Base-by-base conservation (phyloP, 495 filamentous ascomycete genomes). In the Peziza echinospora region DNA sequence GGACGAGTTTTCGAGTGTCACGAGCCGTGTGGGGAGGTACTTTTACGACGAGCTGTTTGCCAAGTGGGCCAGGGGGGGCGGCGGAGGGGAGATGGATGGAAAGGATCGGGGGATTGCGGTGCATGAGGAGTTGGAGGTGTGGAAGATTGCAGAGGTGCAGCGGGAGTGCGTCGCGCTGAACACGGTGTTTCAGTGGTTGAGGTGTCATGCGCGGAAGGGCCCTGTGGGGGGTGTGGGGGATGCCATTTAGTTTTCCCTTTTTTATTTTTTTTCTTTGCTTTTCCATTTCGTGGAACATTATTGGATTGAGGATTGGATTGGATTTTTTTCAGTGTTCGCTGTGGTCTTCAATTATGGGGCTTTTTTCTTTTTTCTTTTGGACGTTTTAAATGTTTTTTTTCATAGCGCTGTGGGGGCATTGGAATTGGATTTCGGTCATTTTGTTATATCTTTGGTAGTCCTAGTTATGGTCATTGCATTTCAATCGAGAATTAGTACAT, bases 151-250 rank as follows among this genome's bases (percentile, higher is more conserved):
- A 25, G 49, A 43, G 11, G 43, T 59, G 19, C 40, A 53, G 39
- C 48, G 52, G 16, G 57, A 59, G 41, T 59, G 57, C 13, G 52
- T 46, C 21, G 50, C 39, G 22, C 45, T 53, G 30, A 56, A 59
- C 24, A 59, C 57, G 5, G 56, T 53, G 24, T 60, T 60, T 30
- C 46, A 51, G 25, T 60, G 57, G 57, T 26, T 56, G 41, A 60
- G 56, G 30, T 53, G 54, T 40, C 53, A 56, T 44, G 53, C 52
- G 21, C 16, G 41, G 21, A 43, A 43, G 10, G 41, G 41, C n/a
- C 16, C 26, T 34, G 26, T 8, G 26, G 26, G 26, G 8, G 26
- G n/a, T n/a, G n/a, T n/a, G n/a, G n/a, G n/a, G n/a, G n/a, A n/a
- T n/a, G n/a, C n/a, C n/a, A n/a, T n/a, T n/a, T n/a, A n/a, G n/a